phyloP scores from a whole-genome alignment of 768 basidiomycete genomes.

The Lactifluus hygrophoroides region DNA sequence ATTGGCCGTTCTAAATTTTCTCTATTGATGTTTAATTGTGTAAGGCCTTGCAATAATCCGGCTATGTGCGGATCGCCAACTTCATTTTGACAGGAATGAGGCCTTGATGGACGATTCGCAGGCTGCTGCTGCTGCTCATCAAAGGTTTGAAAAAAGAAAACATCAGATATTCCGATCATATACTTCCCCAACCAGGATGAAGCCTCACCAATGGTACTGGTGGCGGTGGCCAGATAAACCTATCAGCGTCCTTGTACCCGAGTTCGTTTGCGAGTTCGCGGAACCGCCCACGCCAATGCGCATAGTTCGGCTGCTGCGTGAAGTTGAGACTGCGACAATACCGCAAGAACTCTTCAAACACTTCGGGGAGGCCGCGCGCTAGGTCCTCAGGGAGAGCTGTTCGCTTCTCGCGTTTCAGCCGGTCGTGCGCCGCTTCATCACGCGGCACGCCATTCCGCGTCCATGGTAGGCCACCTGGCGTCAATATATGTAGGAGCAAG shows the following conservation, averaged over 20 bases:
- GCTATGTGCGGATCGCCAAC: background rate
- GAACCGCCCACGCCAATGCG: conserved; percentile 56
- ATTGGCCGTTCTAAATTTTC: conserved; percentile 26
- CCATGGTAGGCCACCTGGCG: conserved; percentile 68
- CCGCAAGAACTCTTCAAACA: conserved; percentile 69
- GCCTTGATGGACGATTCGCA: conserved; percentile 14
- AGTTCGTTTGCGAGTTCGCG: conserved; percentile 47
- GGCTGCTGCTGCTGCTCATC: background rate
- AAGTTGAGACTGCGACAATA: conserved; percentile 66
- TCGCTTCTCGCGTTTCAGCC: conserved; percentile 57
- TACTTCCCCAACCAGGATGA: background rate
- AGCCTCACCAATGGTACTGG: conserved; percentile 23
- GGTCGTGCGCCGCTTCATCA: conserved; percentile 52
- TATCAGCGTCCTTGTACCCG: conserved; percentile 50
- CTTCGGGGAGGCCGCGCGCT: conserved; percentile 57
- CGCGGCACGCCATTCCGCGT: conserved; percentile 76
- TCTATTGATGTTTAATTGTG: conserved; percentile 23
- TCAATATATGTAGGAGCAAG: conserved; percentile 75
- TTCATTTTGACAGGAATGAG: conserved; percentile 27
- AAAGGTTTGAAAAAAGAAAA: background rate
- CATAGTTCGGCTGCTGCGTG: conserved; percentile 61
- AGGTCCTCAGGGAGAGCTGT: conserved; percentile 54
- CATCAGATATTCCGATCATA: background rate
- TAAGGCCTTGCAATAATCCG: conserved; percentile 9
- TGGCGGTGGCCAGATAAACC: conserved; percentile 65